Conservation (phyloP, 441 rosid genomes). For the Populus hybrid region DNA sequence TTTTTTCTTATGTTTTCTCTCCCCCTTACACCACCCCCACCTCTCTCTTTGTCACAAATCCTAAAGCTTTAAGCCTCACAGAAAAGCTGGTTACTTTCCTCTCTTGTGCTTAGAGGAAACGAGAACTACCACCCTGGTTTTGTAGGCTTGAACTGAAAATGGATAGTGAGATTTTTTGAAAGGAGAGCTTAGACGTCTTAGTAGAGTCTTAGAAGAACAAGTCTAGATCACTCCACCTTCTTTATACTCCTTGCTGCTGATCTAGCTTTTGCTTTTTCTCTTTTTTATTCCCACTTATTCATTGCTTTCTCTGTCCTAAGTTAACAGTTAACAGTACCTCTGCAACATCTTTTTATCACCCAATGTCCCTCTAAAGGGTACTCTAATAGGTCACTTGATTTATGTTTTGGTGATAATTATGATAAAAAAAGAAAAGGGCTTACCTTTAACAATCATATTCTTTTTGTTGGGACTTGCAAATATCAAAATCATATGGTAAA, state of each 20-base stretch:
- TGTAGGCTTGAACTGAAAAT: not conserved
- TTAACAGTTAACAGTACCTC: constrained; percentile 32
- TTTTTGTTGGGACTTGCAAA: constrained; percentile 33
- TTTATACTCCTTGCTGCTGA: constrained; percentile 52
- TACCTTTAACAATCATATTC: constrained; percentile 26
- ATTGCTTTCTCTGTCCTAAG: constrained; percentile 21
- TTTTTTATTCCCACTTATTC: constrained; percentile 33
- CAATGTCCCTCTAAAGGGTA: constrained; percentile 21
- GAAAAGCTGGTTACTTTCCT: constrained; percentile 32
- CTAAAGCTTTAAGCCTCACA: constrained; percentile 8
- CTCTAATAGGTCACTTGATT: constrained; percentile 27
- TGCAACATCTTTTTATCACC: constrained; percentile 44
- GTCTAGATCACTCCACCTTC: constrained; percentile 44
- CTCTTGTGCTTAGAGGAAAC: constrained; percentile 23
- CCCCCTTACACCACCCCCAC: constrained; percentile 30
- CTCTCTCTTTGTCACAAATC: not conserved
- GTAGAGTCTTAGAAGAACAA: constrained; percentile 47
- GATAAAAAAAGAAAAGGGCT: constrained; percentile 19
- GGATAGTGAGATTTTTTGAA: constrained; percentile 14
- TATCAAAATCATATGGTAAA: constrained; percentile 18
- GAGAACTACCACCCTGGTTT: constrained; percentile 17
- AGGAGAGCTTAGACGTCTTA: constrained; percentile 19
- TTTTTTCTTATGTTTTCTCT: constrained; percentile 2
- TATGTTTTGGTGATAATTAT: constrained; percentile 21
- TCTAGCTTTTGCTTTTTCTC: constrained; percentile 24